phyloP scores from a whole-genome alignment of 2,329 filamentous ascomycete genomes.

The Fusarium sp. region DNA sequence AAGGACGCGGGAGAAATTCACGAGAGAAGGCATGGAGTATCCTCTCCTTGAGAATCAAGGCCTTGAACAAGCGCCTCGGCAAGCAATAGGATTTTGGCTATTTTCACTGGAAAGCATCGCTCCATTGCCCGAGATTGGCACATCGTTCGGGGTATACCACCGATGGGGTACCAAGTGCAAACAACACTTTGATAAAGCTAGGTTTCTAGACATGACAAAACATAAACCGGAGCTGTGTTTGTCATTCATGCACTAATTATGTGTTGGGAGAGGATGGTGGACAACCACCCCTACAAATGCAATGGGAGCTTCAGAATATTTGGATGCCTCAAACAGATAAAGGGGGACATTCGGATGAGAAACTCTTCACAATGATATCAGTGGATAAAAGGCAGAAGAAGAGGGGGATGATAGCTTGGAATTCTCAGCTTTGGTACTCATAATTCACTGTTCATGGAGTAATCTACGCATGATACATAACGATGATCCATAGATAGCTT shows the following conservation, averaged over 20 bases:
- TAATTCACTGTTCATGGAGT: too few species aligned
- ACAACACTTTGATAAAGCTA: fast-evolving
- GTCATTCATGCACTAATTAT: not conserved
- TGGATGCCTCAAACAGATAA: too few species aligned
- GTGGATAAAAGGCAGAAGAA: too few species aligned
- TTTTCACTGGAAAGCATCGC: constrained; percentile 47
- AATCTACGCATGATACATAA: too few species aligned
- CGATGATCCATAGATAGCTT: too few species aligned
- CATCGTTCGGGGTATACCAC: fast-evolving
- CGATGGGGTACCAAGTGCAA: not conserved
- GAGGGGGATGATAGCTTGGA: too few species aligned
- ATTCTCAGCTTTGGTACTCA: too few species aligned
- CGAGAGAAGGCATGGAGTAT: not conserved
- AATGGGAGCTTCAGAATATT: too few species aligned
- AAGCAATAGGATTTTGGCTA: constrained; percentile 7
- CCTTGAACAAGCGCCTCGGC: not conserved
- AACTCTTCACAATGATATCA: too few species aligned
- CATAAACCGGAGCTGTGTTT: constrained; percentile 43
- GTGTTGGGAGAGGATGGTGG: too few species aligned
- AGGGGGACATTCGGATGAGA: too few species aligned
- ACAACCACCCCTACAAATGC: too few species aligned
- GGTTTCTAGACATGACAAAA: not conserved
- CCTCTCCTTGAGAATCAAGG: fast-evolving
- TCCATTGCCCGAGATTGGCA: constrained; percentile 37
- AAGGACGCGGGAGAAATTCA: fast-evolving